phyloP scores from a whole-genome alignment of 352 stramenopile genomes.

The Globisporangium ultimum region DNA sequence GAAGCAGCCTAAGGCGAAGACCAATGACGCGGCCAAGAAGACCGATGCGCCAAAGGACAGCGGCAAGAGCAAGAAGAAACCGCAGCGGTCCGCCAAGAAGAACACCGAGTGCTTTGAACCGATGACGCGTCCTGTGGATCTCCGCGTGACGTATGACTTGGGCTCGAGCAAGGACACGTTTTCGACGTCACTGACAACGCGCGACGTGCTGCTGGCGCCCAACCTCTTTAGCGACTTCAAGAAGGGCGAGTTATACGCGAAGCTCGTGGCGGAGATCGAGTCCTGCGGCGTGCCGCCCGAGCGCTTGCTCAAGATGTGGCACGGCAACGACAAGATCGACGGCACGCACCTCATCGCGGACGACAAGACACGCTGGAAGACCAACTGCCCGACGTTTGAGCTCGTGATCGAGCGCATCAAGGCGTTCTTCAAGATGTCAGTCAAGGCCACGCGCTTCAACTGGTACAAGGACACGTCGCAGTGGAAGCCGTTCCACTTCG shows the following conservation, averaged over 20 bases:
- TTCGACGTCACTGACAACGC: conserved; percentile 51
- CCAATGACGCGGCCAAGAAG: conserved; percentile 16
- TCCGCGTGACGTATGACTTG: conserved; percentile 70
- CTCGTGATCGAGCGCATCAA: conserved; percentile 78
- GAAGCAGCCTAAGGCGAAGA: conserved; percentile 21
- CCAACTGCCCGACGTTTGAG: conserved; percentile 74
- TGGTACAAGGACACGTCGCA: conserved; percentile 93
- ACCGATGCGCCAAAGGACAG: conserved; percentile 23
- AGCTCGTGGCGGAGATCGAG: conserved; percentile 62
- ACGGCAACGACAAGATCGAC: conserved; percentile 88
- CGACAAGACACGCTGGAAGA: conserved; percentile 82
- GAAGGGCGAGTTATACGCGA: conserved; percentile 65
- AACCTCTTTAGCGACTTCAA: conserved; percentile 78
- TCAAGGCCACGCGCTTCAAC: conserved; percentile 93
- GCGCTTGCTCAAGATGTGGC: conserved; percentile 78
- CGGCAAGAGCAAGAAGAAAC: conserved; percentile 32
- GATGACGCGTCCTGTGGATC: conserved; percentile 62
- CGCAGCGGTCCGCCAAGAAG: conserved; percentile 46
- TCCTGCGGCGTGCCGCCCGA: conserved; percentile 62
- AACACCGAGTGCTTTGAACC: conserved; percentile 80
- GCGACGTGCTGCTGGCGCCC: conserved; percentile 62
- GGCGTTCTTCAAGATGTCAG: conserved; percentile 87
- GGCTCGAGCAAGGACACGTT: conserved; percentile 51
- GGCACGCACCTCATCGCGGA: conserved; percentile 92
- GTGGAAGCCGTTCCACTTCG: conserved; percentile 94